phyloP scores from a whole-genome alignment of 2,329 filamentous ascomycete genomes.

The Fusarium phyllophilum region DNA sequence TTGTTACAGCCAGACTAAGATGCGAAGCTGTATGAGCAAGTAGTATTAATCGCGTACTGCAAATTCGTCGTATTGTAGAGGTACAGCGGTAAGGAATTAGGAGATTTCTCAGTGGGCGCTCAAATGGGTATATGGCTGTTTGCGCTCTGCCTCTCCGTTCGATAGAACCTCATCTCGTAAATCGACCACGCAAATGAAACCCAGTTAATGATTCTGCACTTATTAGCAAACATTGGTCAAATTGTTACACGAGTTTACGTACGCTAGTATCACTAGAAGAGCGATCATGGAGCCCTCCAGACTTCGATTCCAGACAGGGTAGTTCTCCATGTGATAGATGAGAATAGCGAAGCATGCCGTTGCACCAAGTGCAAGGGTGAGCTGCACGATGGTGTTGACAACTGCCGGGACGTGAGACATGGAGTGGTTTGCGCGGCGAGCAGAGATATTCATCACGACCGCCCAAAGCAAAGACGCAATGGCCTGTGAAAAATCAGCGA shows the following conservation, averaged over 20 bases:
- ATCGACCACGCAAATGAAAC: constrained; percentile 31
- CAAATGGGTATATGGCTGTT: constrained; percentile 36
- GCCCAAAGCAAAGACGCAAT: constrained; percentile 35
- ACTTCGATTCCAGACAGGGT: constrained; percentile 24
- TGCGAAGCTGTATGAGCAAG: not conserved
- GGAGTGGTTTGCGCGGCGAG: constrained; percentile 27
- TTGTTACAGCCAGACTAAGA: not conserved
- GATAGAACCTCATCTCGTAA: constrained; percentile 23
- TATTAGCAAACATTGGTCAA: not conserved
- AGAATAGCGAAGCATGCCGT: constrained; percentile 38
- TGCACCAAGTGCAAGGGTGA: constrained; percentile 38
- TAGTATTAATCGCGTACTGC: not conserved
- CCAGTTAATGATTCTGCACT: constrained; percentile 33
- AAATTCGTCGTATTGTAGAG: too few species aligned
- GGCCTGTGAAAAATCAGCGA: constrained; percentile 8
- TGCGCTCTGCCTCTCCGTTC: constrained; percentile 9
- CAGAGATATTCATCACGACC: constrained; percentile 36
- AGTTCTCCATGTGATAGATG: constrained; percentile 32
- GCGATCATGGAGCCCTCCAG: constrained; percentile 37
- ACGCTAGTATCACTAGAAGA: constrained; percentile 41
- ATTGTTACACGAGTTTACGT: not conserved
- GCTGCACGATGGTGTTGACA: constrained; percentile 30
- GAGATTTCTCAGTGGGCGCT: not conserved
- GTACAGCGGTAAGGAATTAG: not conserved
- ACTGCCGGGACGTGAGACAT: constrained; percentile 34